Evolutionary conservation across 805 yeast species (phyloP).

Genomic region (Nakazawaea holstii): DNA sequence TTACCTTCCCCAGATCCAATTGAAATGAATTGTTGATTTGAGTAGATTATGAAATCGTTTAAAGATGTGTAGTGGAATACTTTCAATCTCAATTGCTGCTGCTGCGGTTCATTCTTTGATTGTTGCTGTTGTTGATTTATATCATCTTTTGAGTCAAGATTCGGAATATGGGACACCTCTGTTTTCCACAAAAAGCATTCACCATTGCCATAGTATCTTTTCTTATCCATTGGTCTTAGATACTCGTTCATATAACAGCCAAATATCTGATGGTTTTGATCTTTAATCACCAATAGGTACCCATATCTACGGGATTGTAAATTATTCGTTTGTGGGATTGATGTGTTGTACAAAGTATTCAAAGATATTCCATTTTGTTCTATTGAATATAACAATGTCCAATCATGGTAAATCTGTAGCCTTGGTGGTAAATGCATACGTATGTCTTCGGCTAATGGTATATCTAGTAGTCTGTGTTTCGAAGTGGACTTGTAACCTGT

Average conservation of each 20-base stretch:
- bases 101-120: constrained; percentile 12
- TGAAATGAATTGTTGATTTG: constrained; percentile 71
- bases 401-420: constrained; percentile 67
- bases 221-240: constrained; percentile 63
- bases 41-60: constrained; percentile 80
- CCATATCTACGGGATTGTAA: constrained; percentile 42
- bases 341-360: constrained; percentile 62
- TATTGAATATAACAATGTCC: constrained; percentile 77
- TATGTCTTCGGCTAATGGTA: constrained; percentile 68
- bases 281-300: constrained; percentile 69
- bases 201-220: constrained; percentile 85
- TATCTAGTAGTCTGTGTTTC: constrained; percentile 45
- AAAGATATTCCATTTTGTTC: constrained; percentile 92
- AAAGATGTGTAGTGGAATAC: constrained; percentile 87
- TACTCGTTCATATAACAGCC: constrained; percentile 79
- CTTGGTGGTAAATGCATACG: constrained; percentile 72
- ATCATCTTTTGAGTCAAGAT: constrained; percentile 11
- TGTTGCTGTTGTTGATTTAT: background rate
- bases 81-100: constrained; percentile 46
- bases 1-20: constrained; percentile 93
- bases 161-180: constrained; percentile 36
- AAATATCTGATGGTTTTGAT: constrained; percentile 56
- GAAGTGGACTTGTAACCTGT: constrained; percentile 59
- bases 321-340: constrained; percentile 34
- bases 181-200: constrained; percentile 90